Base-by-base conservation (phyloP, 441 rosid species). In the Gossypium trilobum region DNA sequence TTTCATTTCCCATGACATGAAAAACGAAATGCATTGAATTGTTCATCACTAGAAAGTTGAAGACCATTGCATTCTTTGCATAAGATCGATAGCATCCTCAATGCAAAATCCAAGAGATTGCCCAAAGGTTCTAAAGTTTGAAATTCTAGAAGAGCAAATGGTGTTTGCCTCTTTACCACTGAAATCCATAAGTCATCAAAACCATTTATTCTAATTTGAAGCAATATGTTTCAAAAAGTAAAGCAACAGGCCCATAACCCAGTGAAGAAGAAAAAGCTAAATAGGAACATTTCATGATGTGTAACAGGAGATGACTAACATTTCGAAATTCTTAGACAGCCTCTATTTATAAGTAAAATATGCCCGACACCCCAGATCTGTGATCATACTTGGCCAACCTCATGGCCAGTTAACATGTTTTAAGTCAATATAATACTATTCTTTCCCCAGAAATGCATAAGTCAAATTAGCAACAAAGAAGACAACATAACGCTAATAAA, bases 41-140 rank as follows among this genome's bases (percentile, higher is more conserved):
- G 52, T 36, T 31, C 72, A 58, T 56, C 22, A 6, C 20, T 48
- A 31, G 69, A 54, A 62, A 48, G 65, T 71, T 3, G 1, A 75
- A 58, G 66, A 64, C 0, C 22, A 1, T 7, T 16, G 57, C 57
- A 16, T 17, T 33, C 42, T 33, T 7, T 6, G 42, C 42, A 33
- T 6, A 33, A 6, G 9, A 33, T 33, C 42, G 2, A 6, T 1
- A 6, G 42, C 42, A 6, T 6, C 42, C 10, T 33, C 42, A 33
- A 33, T 6, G 42, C 9, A 33, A 33, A 33, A 33, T 33, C 42
- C 42, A 33, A 33, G 42, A 33, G 88, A 82, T 70, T 83, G 89
- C 74, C 83, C 88, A 57, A 86, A 79, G 29, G 78, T 61, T n/a
- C 86, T 78, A 51, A 81, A 82, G 60, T 78, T 85, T 63, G 87